Percentiles rank a stretch among this genome's conserved stretches.
Conservation (phyloP, 164 flowering plant genomes). For the Protea cynaroides region DNA sequence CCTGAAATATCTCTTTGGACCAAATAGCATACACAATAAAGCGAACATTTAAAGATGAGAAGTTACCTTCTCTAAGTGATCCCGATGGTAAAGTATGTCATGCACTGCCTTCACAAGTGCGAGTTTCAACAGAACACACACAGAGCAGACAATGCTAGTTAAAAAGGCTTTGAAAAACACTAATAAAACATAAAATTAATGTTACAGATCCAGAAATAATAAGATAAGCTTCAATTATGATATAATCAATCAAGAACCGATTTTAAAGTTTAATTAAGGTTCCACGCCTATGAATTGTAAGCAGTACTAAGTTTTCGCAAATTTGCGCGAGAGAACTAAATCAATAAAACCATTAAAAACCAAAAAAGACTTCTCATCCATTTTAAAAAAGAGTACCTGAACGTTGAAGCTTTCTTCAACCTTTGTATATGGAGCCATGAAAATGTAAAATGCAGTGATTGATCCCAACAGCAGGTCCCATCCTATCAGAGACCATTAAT, state of each 20-base stretch:
- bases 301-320: neutral
- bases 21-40: neutral
- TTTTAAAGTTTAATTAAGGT: neutral
- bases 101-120: slow-evolving; percentile 70
- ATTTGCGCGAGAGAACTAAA: no score
- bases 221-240: neutral
- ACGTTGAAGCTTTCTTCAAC: slow-evolving; percentile 99
- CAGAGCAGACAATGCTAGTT: slow-evolving; percentile 3
- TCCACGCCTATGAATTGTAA: neutral
- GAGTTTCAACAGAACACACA: slow-evolving; percentile 1
- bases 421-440: slow-evolving; percentile 86
- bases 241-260: neutral
- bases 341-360: neutral
- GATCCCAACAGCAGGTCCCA: slow-evolving; percentile 84
- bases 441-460: slow-evolving; percentile 71
- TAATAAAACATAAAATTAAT: neutral
- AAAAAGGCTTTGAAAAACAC: neutral
- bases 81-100: slow-evolving; percentile 73
- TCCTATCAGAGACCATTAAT: slow-evolving; percentile 30
- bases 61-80: slow-evolving; percentile 65
- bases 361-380: neutral
- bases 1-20: neutral
- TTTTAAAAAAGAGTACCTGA: slow-evolving; percentile 49
- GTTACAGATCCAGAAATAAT: no score
- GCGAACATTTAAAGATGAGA: neutral